Percentiles rank a stretch among this genome's conserved stretches.
These are phyloP conservation scores for Fusarium citri DNA, from an alignment of 2,329 filamentous ascomycete species.

Conservation along the genomic window DNA sequence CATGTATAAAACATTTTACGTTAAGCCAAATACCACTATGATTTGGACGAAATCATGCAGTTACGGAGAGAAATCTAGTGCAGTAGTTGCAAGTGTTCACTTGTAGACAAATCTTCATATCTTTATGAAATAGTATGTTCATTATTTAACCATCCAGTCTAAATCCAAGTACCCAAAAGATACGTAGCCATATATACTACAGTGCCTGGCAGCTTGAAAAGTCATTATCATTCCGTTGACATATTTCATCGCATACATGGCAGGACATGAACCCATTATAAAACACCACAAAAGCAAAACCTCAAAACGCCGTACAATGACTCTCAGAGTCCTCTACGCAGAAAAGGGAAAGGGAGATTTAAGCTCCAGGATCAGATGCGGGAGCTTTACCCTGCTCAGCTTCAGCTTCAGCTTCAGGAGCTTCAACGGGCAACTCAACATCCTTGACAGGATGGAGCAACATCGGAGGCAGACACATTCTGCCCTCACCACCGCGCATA, in stretches of 20 bases:
- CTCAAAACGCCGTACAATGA: constrained; percentile 25
- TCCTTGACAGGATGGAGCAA: constrained; percentile 89
- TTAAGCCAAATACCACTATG: constrained; percentile 10
- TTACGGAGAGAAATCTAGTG: neutral
- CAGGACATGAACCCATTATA: constrained; percentile 36
- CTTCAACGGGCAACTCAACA: constrained; percentile 73
- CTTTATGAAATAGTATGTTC: constrained; percentile 6
- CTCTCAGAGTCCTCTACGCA: constrained; percentile 23
- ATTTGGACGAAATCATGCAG: neutral
- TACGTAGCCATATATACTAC: constrained; percentile 14
- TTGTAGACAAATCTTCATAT: neutral
- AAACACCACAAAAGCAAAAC: constrained; percentile 16
- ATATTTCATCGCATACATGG: constrained; percentile 33
- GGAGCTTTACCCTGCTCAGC: constrained; percentile 51
- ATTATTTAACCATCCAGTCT: constrained; percentile 21
- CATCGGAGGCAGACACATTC: constrained; percentile 93
- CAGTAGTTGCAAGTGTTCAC: neutral
- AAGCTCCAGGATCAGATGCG: constrained; percentile 61
- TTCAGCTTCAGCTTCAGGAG: constrained; percentile 61
- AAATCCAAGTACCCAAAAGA: constrained; percentile 16
- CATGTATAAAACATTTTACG: constrained; percentile 38
- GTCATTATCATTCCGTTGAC: constrained; percentile 41
- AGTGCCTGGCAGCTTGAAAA: constrained; percentile 26
- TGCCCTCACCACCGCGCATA: constrained; percentile 77
- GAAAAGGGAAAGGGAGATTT: constrained; percentile 1